These are phyloP conservation scores for Rubus parviflorus DNA, from an alignment of 306 rosid species.

Conservation along the genomic window DNA sequence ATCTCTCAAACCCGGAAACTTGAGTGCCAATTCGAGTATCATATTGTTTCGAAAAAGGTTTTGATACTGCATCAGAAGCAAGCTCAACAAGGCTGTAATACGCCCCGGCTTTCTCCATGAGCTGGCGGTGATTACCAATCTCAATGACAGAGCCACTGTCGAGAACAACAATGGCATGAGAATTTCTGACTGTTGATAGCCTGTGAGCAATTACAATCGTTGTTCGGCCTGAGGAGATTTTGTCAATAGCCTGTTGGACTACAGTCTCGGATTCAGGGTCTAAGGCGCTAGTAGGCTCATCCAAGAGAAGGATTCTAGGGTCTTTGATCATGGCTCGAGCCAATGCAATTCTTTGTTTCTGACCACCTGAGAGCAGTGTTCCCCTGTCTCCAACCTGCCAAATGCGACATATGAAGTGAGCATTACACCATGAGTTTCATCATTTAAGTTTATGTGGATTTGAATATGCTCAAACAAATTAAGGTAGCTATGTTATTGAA, in stretches of 20 bases:
- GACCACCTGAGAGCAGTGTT: slow-evolving; percentile 88
- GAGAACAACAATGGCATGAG: slow-evolving; percentile 73
- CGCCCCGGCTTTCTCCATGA: slow-evolving; percentile 64
- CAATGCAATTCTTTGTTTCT: slow-evolving; percentile 85
- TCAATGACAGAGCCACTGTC: slow-evolving; percentile 67
- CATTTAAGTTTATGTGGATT: not conserved
- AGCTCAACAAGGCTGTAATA: slow-evolving; percentile 77
- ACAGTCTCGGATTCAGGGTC: slow-evolving; percentile 77
- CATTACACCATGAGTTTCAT: not conserved
- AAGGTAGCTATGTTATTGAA: slow-evolving; percentile 15
- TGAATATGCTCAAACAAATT: not conserved
- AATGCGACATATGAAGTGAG: slow-evolving; percentile 12
- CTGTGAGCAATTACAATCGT: slow-evolving; percentile 85
- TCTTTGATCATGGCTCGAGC: slow-evolving; percentile 87
- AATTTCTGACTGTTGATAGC: slow-evolving; percentile 71
- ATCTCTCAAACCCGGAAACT: slow-evolving; percentile 36
- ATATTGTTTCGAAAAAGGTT: slow-evolving; percentile 29
- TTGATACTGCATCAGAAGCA: slow-evolving; percentile 57
- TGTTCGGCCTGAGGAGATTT: slow-evolving; percentile 72
- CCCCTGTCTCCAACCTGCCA: slow-evolving; percentile 86
- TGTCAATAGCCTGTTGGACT: slow-evolving; percentile 81
- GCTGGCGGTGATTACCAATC: slow-evolving; percentile 75
- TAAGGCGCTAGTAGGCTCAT: slow-evolving; percentile 92
- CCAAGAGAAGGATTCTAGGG: slow-evolving; percentile 79
- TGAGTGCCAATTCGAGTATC: slow-evolving; percentile 25